Evolutionary conservation across 1,284 basidiomycete species (phyloP), one percentile per base, ranked within the genome.

Genomic region (Microbotryum scabiosae): DNA sequence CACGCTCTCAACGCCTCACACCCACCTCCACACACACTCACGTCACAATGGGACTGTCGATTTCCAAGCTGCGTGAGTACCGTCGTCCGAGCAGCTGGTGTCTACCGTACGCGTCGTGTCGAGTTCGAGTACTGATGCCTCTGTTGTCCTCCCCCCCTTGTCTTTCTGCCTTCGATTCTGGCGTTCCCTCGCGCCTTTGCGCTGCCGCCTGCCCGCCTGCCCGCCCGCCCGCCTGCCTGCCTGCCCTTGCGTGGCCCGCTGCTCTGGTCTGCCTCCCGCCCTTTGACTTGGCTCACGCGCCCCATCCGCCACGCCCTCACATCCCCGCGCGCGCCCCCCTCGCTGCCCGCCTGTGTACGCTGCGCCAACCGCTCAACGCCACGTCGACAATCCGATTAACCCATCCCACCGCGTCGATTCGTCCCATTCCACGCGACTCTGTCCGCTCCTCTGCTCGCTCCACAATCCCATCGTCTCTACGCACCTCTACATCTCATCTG

Each of bases 1-100:
- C 45, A 32, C n/a, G 47, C 52, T 5, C 57, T 46, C 25, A 28
- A 18, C 32, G 9, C 21, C 45, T 4, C 51, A 4, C 30, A 5
- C 30, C 26, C 8, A 14, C 51, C 18, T 23, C 41, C 16, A 28
- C 23, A 26, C 44, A 16, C 5, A 9, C 14, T 21, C 7, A 9
- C 23, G 0, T 18, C 32, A 64, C 25, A 48, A 71, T 71, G 70
- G 70, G 70, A 47, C 58, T 70, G 43, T 66, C 66, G 14, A 55
- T 71, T 56, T 66, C 61, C 16, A 63, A 64, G 59, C 57, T 70
- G 49, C 51, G 64, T 64, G 28, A 32, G 64, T 58, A 5, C 3
- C 4, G 1, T 43, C 26, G 3, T n/a, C 20, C 41, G 5, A 23
- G 8, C 20, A 3, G 18, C 32, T 18, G 26, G 23, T 51, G 32